Evolutionary conservation across 192 early-diverging fungal genomes (phyloP), one percentile per base, ranked within the genome.

Genomic region (Obelidium mucronatum): DNA sequence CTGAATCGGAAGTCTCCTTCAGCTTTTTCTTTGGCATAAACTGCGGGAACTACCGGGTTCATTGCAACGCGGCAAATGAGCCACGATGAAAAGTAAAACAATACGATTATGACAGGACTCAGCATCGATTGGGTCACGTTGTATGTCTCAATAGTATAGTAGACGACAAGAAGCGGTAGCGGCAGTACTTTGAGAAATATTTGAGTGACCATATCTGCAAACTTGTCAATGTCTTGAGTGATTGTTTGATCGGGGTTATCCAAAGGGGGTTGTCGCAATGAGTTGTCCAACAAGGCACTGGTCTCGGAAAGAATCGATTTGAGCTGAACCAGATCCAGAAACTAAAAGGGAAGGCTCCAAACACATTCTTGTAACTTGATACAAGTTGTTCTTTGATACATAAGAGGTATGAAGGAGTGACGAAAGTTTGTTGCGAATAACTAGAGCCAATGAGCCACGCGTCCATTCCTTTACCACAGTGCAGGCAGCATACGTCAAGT

Each of bases 161-260:
- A 95, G 0, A 81, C 79, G 4, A 97, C 81, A 34, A 96, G 85
- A 22, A 91, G 48, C 6, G 96, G 96, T 17, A 89, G 84, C 48
- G 95, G 86, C 3, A 93, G 80, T 6, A 94, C 77, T 42, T 93
- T 85, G 28, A 87, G 81, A 26, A 87, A 54, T 39, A 93, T 87
- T 34, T 82, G 61, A 8, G 86, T 69, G 4, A 92, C 68, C 40
- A 90, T 73, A 28, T 90, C 89, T 22, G 93, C 52, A 39, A 98
- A 89, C 56, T 91, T 91, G 76, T 94, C 94, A 40, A 95, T 88
- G 78, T 98, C 96, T 80, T 96, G 94, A 22, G 95, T 87, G 42
- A 96, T 94, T 19, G 95, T 89, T 80, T 95, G 94, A 76, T 98
- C 96, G 5, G 76, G 74, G 78, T 81, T 77, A 44, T 81, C 79